Conservation (phyloP, 441 rosid genomes). For the Theobroma grandiflorum region DNA sequence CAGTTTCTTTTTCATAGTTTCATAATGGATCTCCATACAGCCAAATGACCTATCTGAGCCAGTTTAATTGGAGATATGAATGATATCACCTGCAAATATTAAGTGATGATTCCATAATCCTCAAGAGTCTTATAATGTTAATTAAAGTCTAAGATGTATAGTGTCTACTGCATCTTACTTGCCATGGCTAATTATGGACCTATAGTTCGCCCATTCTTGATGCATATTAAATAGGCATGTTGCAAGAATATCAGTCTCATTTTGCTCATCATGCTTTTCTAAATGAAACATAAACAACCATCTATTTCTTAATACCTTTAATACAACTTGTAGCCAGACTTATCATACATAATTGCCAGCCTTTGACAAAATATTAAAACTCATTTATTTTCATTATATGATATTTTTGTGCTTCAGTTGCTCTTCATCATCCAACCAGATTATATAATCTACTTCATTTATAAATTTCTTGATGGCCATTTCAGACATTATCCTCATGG, state of each 20-base stretch:
- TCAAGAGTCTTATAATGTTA: background rate
- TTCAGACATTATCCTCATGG: constrained; percentile 90
- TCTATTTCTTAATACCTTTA: background rate
- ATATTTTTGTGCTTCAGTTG: background rate
- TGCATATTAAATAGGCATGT: background rate
- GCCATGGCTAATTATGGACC: background rate
- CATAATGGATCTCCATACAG: background rate
- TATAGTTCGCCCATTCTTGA: background rate
- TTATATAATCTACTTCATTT: background rate
- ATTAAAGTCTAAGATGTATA: background rate
- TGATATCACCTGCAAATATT: too few species aligned
- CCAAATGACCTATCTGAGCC: background rate
- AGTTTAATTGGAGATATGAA: background rate
- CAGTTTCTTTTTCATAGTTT: background rate
- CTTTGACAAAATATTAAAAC: background rate
- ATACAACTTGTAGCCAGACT: background rate
- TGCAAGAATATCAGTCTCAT: background rate
- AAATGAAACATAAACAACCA: background rate
- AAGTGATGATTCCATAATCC: too few species aligned
- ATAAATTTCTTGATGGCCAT: background rate
- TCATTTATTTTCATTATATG: background rate
- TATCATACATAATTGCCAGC: background rate
- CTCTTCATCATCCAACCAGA: background rate
- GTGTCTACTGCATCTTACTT: background rate
- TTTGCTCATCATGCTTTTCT: background rate